Evolutionary conservation across 352 stramenopile species (phyloP), one percentile per base, ranked within the genome.

Genomic region (Phytophthora pini): DNA sequence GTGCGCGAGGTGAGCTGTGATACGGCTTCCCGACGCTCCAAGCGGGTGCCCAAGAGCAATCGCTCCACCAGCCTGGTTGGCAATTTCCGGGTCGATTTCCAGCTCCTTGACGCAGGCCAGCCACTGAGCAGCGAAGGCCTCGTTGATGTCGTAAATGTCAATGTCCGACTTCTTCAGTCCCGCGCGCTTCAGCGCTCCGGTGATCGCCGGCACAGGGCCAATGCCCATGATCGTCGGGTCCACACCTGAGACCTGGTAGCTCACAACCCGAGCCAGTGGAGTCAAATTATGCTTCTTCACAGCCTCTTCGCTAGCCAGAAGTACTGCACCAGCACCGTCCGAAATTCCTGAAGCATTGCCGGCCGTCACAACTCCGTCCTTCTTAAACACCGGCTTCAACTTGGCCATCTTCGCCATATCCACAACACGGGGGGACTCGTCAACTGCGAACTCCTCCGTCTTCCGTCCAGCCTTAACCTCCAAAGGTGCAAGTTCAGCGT

Each of bases 91-190:
- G 76, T 99, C 90, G 40, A 99, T 72, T 8, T 95, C 92, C n/a
- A 99, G 79, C 67, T 97, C 97, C 79, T 98, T 98, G 64, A 97
- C 89, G 64, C 97, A 99, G 15, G 97, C 84, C 47, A 99, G 80
- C 82, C 96, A 98, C 80, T 99, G 96, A 9, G 95, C 89, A 7
- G 97, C 97, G 77, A 99, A 99, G 9, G 98, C 98, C 84, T 99
- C 98, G 77, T 99, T 99, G 76, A 99, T 98, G 81, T 99, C 97
- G 12, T 98, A 82, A 39, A 98, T 89, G 77, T 99, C 97, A 62
- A 99, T 98, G 76, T 99, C 94, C 20, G 84, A 73, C 44, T 99
- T 76, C 38, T 78, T 80, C 29, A 99, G 79, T 39, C 93, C 92
- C 2, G 96, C 93, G 39, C 84, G 88, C 39, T 84, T 68, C 17